These are phyloP conservation scores for Curvularia lunata DNA, from an alignment of 2,329 filamentous ascomycete species.

Conservation along the genomic window DNA sequence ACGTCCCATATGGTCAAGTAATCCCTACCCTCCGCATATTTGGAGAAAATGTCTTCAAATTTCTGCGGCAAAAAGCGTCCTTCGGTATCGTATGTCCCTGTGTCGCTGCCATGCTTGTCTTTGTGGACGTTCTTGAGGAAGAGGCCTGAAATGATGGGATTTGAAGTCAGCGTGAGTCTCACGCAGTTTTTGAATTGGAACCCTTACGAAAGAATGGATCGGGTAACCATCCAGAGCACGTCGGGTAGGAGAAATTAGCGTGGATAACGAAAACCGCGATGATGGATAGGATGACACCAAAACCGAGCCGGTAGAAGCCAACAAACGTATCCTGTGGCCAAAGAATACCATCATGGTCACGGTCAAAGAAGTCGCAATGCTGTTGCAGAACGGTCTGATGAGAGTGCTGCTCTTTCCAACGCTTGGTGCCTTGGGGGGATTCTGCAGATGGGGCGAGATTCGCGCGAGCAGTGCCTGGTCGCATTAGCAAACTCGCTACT, in stretches of 20 bases:
- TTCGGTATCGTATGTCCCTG: slow-evolving; percentile 26
- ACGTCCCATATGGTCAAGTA: slow-evolving; percentile 19
- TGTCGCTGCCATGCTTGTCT: slow-evolving; percentile 27
- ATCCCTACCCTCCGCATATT: slow-evolving; percentile 24
- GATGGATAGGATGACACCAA: slow-evolving; percentile 5
- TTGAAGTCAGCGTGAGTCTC: neutral
- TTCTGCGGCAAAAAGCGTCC: slow-evolving; percentile 23
- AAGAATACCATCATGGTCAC: slow-evolving; percentile 20
- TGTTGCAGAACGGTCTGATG: slow-evolving; percentile 7
- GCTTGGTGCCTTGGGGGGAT: neutral
- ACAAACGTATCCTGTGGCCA: slow-evolving; percentile 29
- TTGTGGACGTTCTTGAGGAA: slow-evolving; percentile 24
- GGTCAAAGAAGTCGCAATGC: slow-evolving; percentile 30
- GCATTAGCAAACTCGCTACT: neutral
- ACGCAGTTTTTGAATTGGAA: neutral
- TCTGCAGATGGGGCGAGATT: slow-evolving; percentile 6
- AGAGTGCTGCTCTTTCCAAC: slow-evolving; percentile 6
- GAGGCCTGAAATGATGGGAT: slow-evolving; percentile 5
- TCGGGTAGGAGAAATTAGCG: slow-evolving; percentile 11
- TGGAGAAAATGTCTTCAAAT: slow-evolving; percentile 25
- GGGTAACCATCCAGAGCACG: slow-evolving; percentile 10
- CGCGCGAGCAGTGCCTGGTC: slow-evolving; percentile 2
- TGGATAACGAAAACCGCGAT: neutral
- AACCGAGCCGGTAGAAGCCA: slow-evolving; percentile 25
- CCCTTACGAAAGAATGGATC: neutral